Evolutionary conservation across 164 flowering plant species (phyloP).

Genomic region (Umbellularia californica): DNA sequence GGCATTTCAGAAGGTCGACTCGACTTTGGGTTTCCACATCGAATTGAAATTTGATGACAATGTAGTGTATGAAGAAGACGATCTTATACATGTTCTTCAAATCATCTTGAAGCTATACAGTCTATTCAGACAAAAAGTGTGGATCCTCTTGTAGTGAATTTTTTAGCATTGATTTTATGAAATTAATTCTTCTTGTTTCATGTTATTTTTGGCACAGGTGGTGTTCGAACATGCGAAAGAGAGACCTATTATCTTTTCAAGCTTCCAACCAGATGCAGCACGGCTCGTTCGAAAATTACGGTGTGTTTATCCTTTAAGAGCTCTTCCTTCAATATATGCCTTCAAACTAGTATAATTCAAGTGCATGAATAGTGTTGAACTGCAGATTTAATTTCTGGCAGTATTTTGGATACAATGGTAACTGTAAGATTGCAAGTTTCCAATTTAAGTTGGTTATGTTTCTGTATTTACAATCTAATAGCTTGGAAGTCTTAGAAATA

Average conservation of each 20-base stretch:
- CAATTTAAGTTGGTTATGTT: background rate
- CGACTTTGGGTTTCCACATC: conserved; percentile 76
- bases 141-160: background rate
- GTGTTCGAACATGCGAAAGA: conserved; percentile 54
- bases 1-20: conserved; percentile 62
- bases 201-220: conserved; percentile 32
- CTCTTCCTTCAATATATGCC: background rate
- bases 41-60: conserved; percentile 88
- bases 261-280: conserved; percentile 91
- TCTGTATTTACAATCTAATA: background rate
- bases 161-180: background rate
- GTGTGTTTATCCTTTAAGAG: conserved; percentile 64
- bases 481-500: background rate
- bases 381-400: background rate
- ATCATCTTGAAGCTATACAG: conserved; percentile 41
- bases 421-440: background rate
- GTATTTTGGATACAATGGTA: background rate
- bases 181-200: background rate
- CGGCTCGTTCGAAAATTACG: conserved; percentile 59
- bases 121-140: background rate
- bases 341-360: background rate
- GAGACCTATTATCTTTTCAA: conserved; percentile 78
- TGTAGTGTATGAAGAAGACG: conserved; percentile 44
- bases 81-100: conserved; percentile 48
- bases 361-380: background rate